Conservation (phyloP, 2,329 filamentous ascomycete species). For the Teratosphaeria nubilosa region DNA sequence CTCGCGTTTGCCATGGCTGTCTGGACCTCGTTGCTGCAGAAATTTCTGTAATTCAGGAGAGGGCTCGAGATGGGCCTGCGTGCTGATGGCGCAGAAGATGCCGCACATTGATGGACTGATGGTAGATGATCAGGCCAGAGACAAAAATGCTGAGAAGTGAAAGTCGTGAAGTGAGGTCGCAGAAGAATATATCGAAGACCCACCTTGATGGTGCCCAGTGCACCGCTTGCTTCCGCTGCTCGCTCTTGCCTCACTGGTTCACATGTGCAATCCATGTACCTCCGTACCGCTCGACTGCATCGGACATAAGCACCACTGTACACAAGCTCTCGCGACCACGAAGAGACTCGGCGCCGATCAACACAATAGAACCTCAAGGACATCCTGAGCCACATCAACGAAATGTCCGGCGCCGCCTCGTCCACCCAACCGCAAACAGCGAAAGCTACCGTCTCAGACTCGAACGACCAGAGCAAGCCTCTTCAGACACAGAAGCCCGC, state of each 20-base stretch:
- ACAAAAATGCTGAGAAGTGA: background rate
- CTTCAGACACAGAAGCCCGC: constrained; percentile 52
- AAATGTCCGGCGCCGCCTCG: constrained; percentile 40
- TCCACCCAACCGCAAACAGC: constrained; percentile 27
- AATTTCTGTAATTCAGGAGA: constrained; percentile 11
- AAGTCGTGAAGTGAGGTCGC: background rate
- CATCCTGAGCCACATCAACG: constrained; percentile 38
- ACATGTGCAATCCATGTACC: background rate
- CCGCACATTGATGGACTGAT: constrained; percentile 34
- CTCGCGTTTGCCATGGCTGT: constrained; percentile 9
- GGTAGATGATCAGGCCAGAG: background rate
- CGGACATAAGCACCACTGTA: background rate
- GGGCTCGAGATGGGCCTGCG: constrained; percentile 11
- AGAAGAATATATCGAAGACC: background rate
- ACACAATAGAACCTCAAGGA: constrained; percentile 46
- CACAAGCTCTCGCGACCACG: background rate
- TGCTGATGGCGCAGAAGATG: constrained; percentile 25
- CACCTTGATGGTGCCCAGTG: background rate
- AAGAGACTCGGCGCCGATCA: background rate
- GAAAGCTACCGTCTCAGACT: constrained; percentile 31
- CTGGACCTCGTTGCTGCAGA: constrained; percentile 22
- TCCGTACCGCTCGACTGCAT: background rate
- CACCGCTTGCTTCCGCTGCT: background rate
- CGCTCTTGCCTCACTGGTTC: background rate
- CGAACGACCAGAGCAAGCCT: constrained; percentile 33